phyloP scores from a whole-genome alignment of 306 rosid species.

The Elaeagnus macrophylla region DNA sequence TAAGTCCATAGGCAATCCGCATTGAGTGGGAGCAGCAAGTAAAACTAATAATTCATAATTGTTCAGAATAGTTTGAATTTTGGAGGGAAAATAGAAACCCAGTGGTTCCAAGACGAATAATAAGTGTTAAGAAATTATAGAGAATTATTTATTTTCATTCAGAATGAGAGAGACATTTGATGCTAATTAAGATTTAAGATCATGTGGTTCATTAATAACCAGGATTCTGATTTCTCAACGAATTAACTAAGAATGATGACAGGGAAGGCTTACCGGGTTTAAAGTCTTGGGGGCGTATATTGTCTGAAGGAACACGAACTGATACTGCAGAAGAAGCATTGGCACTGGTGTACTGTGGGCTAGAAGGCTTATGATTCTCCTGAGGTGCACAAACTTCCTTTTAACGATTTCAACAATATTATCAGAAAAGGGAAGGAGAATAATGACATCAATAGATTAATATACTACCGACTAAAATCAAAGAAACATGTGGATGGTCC shows the following conservation, averaged over 20 bases:
- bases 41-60: neutral
- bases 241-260: neutral
- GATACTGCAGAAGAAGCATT: constrained; percentile 22
- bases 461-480: neutral
- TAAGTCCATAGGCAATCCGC: neutral
- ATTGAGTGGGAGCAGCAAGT: neutral
- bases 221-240: too few relatives aligned
- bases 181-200: too few relatives aligned
- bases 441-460: neutral
- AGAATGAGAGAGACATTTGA: too few relatives aligned
- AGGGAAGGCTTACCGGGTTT: constrained; percentile 54
- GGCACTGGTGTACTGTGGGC: constrained; percentile 21
- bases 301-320: constrained; percentile 22
- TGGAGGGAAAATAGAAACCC: too few relatives aligned
- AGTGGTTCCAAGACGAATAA: too few relatives aligned
- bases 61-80: too few relatives aligned
- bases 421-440: neutral
- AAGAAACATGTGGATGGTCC: too few relatives aligned
- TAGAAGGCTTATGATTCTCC: constrained; percentile 32
- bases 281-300: constrained; percentile 25
- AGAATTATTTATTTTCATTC: too few relatives aligned
- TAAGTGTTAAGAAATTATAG: too few relatives aligned
- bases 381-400: constrained; percentile 21
- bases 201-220: too few relatives aligned
- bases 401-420: constrained; percentile 4